Percentiles rank a stretch among this genome's conserved stretches.
phyloP scores from a whole-genome alignment of 805 yeast species.

The Ogataea wickerhamii region DNA sequence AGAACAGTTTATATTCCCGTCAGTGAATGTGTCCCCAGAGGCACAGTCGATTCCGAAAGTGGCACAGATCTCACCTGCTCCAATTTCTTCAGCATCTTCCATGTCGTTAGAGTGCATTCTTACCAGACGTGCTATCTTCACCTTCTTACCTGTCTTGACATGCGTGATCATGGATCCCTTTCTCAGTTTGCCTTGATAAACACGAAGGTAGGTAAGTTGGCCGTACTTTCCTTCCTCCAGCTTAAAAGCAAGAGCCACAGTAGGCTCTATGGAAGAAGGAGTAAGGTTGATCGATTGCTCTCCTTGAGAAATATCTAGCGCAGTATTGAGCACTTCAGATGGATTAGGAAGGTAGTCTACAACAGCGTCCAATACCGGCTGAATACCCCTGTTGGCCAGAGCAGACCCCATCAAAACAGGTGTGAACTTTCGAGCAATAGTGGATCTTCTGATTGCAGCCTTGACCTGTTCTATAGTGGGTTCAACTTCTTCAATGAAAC shows the following conservation, averaged over 20 bases:
- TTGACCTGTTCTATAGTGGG: conserved; percentile 83
- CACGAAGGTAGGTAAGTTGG: conserved; percentile 94
- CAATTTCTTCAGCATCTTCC: conserved; percentile 96
- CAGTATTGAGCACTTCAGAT: conserved; percentile 85
- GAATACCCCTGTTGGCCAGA: conserved; percentile 92
- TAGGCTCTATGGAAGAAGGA: conserved; percentile 73
- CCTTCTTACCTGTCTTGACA: conserved; percentile 87
- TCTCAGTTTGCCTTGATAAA: conserved; percentile 91
- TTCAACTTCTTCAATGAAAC: conserved; percentile 83
- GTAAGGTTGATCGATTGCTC: conserved; percentile 70
- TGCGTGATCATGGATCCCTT: conserved; percentile 89
- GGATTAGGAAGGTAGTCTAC: conserved; percentile 96
- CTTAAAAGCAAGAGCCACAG: conserved; percentile 97
- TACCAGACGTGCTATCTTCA: conserved; percentile 88
- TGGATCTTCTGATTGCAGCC: conserved; percentile 87
- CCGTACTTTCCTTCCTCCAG: conserved; percentile 98
- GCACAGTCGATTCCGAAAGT: conserved; percentile 99
- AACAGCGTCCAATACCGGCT: conserved; percentile 92
- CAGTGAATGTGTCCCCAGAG: conserved; percentile 96
- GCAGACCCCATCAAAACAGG: conserved; percentile 99
- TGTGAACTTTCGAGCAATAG: conserved; percentile 92
- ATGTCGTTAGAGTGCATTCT: conserved; percentile 99
- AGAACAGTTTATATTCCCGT: conserved; percentile 72
- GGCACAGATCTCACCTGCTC: conserved; percentile 99
- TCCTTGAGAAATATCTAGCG: conserved; percentile 64